Evolutionary conservation across 176 grass and related monocot species (phyloP).

Genomic region (Oropetium thomaeum): DNA sequence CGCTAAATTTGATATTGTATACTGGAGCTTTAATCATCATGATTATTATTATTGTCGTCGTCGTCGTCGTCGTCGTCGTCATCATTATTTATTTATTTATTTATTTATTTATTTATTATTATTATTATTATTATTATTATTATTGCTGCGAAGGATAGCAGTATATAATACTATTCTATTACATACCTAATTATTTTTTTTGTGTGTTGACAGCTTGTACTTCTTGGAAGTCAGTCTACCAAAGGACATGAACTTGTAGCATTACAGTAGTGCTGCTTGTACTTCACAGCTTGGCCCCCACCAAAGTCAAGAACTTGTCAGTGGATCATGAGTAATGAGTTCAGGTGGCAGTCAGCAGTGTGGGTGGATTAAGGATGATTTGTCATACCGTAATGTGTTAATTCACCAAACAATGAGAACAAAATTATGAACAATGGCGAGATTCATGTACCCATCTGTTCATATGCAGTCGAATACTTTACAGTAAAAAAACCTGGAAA

Average conservation of each 20-base stretch:
- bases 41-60: neutral
- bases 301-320: neutral
- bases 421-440: neutral
- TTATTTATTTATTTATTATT: no score
- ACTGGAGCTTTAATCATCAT: slow-evolving; percentile 3
- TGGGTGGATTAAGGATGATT: neutral
- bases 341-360: neutral
- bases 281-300: neutral
- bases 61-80: no score
- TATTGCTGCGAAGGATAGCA: no score
- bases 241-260: slow-evolving; percentile 66
- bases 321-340: slow-evolving; percentile 10
- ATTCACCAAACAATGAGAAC: neutral
- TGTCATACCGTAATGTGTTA: neutral
- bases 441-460: neutral
- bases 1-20: neutral
- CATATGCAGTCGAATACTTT: neutral
- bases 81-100: no score
- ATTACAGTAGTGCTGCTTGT: neutral
- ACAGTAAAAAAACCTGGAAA: neutral
- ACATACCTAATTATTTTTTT: slow-evolving; percentile 24
- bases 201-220: slow-evolving; percentile 70
- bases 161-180: slow-evolving; percentile 22
- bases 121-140: no score
- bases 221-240: slow-evolving; percentile 93